Evolutionary conservation across 139 green algal genomes (phyloP).

Genomic region (Tetradesmus lagerheimii): DNA sequence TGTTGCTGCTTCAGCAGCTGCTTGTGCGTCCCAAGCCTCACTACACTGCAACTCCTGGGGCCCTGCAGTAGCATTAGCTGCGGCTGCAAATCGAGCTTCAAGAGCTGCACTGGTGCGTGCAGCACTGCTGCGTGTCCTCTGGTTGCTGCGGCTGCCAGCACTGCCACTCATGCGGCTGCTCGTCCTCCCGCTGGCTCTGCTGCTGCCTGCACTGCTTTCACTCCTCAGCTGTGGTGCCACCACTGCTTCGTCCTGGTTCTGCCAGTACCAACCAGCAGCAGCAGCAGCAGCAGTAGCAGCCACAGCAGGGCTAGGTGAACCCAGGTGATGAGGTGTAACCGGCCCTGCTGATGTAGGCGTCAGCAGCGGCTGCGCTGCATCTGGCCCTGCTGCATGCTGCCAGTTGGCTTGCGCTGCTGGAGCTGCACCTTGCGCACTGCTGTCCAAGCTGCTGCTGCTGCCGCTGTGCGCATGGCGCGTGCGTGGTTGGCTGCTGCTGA

Average conservation of each 20-base stretch:
- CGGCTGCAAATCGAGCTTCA: not conserved
- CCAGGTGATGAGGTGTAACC: not conserved
- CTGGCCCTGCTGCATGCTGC: not conserved
- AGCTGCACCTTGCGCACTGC: not conserved
- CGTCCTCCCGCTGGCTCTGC: no score
- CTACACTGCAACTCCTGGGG: not conserved
- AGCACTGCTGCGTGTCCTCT: not conserved
- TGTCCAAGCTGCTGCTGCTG: slow-evolving; percentile 9
- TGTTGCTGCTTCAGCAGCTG: not conserved
- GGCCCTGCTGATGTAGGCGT: slow-evolving; percentile 12
- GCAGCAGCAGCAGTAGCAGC: not conserved
- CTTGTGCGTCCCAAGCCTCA: not conserved
- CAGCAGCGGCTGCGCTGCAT: not conserved
- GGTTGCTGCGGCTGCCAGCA: not conserved
- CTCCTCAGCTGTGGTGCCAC: not conserved
- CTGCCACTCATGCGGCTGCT: no score
- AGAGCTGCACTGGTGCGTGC: not conserved
- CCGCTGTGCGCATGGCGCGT: not conserved
- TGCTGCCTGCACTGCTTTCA: not conserved
- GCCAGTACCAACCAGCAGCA: not conserved
- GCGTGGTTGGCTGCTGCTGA: not conserved
- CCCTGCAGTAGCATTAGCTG: not conserved
- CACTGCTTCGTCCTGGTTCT: not conserved
- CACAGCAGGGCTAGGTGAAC: not conserved
- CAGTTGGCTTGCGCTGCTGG: not conserved